Base-by-base conservation (phyloP, 768 basidiomycete species). In the Clavulina sp. region DNA sequence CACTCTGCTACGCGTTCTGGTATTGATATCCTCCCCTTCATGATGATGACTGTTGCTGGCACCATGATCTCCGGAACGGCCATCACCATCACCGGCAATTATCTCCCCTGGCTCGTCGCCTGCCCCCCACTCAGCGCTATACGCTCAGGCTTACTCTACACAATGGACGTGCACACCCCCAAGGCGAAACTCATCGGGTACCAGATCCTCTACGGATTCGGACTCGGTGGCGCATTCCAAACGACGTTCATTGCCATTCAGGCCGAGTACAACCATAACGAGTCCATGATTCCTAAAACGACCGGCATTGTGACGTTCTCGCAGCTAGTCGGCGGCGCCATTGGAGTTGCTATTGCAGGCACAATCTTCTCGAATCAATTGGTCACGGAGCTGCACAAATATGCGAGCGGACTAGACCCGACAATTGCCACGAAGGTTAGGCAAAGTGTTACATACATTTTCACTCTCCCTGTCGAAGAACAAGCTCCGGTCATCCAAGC, bases 11-110 rank as follows among this genome's bases (percentile, higher is more conserved):
- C 60, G 23, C 56, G 65, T 49, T 57, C 59, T 4, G 66, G 65
- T 19, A 62, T 66, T 44, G 62, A 66, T 55, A 64, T 67, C 52
- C 58, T 68, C 40, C 57, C 62, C 4, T 66, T 61, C 58, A 61
- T 64, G 59, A 53, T 64, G 26, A 9, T 23, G 9, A 16, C 26
- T 28, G 24, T 46, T 23, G 7, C 24, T 38, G 34, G 34, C 34
- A 19, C 9, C 9, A 38, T 9, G 9, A 38, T 38, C 9, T 38
- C 34, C 9, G 65, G 65, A 31, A 62, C 57, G 31, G 33, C 57
- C 23, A 57, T 60, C 32, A 57, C 57, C 18, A 54, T 46, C 24
- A 59, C 57, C 3, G 65, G 65, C 26, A 53, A 60, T 51, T 65
- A 65, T 57, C 63, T 52, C 32, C 57, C 57, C 13, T 63, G 57